Conservation (phyloP, 306 rosid genomes). For the Chamaecrista fasciculata region DNA sequence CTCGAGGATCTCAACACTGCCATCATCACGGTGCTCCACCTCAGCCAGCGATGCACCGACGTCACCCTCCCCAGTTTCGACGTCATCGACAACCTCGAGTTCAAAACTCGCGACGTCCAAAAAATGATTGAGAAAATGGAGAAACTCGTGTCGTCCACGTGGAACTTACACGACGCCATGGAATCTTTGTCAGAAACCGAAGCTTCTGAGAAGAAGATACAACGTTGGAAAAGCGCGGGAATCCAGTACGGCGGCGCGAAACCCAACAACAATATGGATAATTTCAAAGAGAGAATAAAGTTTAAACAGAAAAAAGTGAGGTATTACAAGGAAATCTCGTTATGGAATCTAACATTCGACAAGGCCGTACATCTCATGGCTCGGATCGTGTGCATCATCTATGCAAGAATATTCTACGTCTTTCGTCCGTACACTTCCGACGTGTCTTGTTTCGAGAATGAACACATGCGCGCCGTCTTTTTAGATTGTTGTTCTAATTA, state of each 20-base stretch:
- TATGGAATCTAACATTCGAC: conserved; percentile 59
- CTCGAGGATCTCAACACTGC: conserved; percentile 57
- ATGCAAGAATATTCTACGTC: conserved; percentile 39
- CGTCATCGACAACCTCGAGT: conserved; percentile 30
- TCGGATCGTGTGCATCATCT: conserved; percentile 41
- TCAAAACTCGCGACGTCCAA: conserved; percentile 7
- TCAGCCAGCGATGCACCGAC: conserved; percentile 37
- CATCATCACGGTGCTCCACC: conserved; percentile 41
- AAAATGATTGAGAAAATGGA: conserved; percentile 43
- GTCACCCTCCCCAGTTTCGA: conserved; percentile 30
- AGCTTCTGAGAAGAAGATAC: conserved; percentile 36
- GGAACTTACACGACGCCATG: conserved; percentile 42
- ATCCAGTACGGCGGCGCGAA: conserved; percentile 22
- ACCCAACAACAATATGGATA: conserved; percentile 43
- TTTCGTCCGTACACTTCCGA: conserved; percentile 36
- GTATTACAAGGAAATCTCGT: conserved; percentile 45
- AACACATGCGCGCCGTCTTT: neutral
- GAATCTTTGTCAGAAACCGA: conserved; percentile 49
- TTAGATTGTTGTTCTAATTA: conserved; percentile 21
- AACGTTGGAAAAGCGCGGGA: conserved; percentile 31
- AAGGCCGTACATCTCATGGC: conserved; percentile 51
- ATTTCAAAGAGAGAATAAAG: conserved; percentile 31
- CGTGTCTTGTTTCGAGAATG: neutral
- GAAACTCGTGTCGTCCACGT: conserved; percentile 35
- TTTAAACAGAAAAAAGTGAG: conserved; percentile 34